These are phyloP conservation scores for Brassica nigra DNA, from an alignment of 345 rosid species.

Conservation along the genomic window DNA sequence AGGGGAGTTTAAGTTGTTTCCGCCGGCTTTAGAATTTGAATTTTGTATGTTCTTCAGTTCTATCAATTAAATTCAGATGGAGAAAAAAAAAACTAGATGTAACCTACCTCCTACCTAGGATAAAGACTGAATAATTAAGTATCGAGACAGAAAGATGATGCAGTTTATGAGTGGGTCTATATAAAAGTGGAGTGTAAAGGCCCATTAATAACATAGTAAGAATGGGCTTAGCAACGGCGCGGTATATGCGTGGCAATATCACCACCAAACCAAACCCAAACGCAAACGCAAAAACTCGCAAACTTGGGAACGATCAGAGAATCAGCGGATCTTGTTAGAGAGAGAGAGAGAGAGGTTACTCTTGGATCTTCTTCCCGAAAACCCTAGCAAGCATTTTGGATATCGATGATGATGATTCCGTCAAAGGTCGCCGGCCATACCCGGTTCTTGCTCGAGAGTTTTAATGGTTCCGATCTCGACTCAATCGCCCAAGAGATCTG, in stretches of 20 bases:
- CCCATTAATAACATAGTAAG: background rate
- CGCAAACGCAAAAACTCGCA: background rate
- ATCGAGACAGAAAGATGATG: no score
- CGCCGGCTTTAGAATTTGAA: no score
- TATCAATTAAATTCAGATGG: no score
- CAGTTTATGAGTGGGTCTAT: background rate
- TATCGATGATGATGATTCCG: conserved; percentile 54
- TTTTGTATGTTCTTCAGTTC: no score
- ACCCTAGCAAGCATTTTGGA: conserved; percentile 26
- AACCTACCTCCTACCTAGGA: no score
- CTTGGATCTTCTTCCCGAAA: conserved; percentile 11
- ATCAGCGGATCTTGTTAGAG: background rate
- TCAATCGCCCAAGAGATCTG: conserved; percentile 57
- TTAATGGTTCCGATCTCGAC: conserved; percentile 65
- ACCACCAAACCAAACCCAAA: background rate
- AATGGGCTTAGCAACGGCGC: background rate
- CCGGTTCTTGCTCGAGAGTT: conserved; percentile 66
- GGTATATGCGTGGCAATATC: background rate
- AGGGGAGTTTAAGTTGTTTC: no score
- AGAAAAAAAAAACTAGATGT: background rate
- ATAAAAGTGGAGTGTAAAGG: background rate
- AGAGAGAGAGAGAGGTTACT: background rate
- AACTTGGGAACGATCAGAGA: background rate
- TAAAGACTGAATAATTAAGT: no score
- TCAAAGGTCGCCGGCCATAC: conserved; percentile 58